phyloP scores from a whole-genome alignment of 2,329 filamentous ascomycete genomes.

The Fusarium sp. region DNA sequence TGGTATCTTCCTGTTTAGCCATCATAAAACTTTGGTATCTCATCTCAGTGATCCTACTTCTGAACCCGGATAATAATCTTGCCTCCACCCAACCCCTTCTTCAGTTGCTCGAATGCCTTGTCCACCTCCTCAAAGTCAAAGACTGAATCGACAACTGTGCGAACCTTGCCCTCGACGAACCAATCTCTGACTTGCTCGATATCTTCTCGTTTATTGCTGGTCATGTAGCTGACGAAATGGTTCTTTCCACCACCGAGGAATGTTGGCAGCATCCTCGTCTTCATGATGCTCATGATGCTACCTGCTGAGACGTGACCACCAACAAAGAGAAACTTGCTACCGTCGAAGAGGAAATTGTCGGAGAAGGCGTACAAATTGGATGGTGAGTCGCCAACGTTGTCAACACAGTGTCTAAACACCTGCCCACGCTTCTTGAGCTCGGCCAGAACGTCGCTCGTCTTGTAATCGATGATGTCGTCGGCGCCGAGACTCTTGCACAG shows the following conservation, averaged over 20 bases:
- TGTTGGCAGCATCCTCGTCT: slow-evolving; percentile 43
- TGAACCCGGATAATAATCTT: slow-evolving; percentile 61
- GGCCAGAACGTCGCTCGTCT: slow-evolving; percentile 56
- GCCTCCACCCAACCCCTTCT: slow-evolving; percentile 64
- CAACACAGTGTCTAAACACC: slow-evolving; percentile 62
- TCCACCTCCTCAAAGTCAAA: slow-evolving; percentile 64
- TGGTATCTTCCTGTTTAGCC: neutral
- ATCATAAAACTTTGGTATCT: slow-evolving; percentile 25
- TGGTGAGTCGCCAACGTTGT: slow-evolving; percentile 63
- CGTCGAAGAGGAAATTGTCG: slow-evolving; percentile 57
- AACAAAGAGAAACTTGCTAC: slow-evolving; percentile 60
- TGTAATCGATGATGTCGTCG: slow-evolving; percentile 71
- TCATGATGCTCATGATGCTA: slow-evolving; percentile 38
- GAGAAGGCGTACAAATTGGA: slow-evolving; percentile 61
- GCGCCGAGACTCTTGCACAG: slow-evolving; percentile 67
- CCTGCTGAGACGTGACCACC: slow-evolving; percentile 50
- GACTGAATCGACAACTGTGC: slow-evolving; percentile 61
- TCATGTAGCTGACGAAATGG: slow-evolving; percentile 52
- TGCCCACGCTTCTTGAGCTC: slow-evolving; percentile 56
- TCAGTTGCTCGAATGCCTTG: slow-evolving; percentile 65
- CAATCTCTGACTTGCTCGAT: slow-evolving; percentile 60
- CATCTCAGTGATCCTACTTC: neutral
- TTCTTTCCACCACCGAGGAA: slow-evolving; percentile 54
- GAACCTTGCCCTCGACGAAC: slow-evolving; percentile 66
- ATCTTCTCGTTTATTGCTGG: slow-evolving; percentile 54